Base-by-base conservation (phyloP, 306 rosid species). In the Sindora glabra region DNA sequence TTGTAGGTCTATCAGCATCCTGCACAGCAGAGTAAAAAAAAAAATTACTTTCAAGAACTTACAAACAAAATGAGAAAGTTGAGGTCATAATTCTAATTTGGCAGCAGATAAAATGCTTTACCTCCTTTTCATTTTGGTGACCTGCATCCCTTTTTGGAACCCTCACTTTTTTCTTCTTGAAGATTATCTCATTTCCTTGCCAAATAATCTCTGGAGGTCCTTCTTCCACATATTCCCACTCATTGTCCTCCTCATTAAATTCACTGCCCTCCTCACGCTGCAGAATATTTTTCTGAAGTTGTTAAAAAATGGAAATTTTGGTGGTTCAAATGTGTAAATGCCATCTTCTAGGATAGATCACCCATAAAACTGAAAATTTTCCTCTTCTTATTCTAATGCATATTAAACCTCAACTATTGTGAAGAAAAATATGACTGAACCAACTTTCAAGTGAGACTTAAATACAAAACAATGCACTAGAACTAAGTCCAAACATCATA, bases 191-290 rank as follows among this genome's bases (percentile, higher is more conserved):
- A 5, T 92, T 86, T 68, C 96, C 98, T 74, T 68, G 74, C 95
- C 90, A 92, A 37, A 88, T 83, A 54, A 92, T 76, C 78, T 81
- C 83, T 0, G 96, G 83, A 15, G 86, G 95, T 13, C 92, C 95
- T 21, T 75, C 88, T 61, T 82, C 87, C 32, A 74, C 77, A 39
- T 78, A 84, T 32, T 88, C 90, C 72, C 80, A 75, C 14, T 77
- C 75, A 32, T 77, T n/a, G n/a, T n/a, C 79, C 36, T 67, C 72
- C 26, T 75, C 79, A 24, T 33, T 29, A 1, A 42, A 16, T 10
- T 66, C 75, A 2, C 21, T 71, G 6, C 39, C 76, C 64, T 54
- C 63, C 53, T 72, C 75, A 29, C 29, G 70, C 90, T 84, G 69
- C 37, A 65, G 45, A 38, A 18, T 12, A 56, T 64, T 32, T 21